phyloP scores from a whole-genome alignment of 805 yeast genomes.

The Lipomyces anomalus region DNA sequence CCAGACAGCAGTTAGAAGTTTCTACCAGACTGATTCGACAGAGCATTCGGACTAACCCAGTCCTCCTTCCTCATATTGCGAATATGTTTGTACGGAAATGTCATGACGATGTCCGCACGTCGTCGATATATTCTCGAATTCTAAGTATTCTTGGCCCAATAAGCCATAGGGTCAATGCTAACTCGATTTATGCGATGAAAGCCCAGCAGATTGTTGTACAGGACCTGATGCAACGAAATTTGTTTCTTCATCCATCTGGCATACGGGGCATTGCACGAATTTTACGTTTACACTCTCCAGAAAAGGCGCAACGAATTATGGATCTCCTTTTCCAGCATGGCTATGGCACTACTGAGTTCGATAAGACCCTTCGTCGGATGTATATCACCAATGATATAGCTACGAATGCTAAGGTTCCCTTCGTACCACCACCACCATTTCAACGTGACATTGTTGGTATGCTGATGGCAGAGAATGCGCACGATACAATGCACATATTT shows the following conservation, averaged over 20 bases:
- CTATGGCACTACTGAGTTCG: too few relatives aligned
- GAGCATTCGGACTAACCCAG: conserved; percentile 2
- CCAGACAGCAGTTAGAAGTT: conserved; percentile 7
- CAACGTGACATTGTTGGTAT: neutral
- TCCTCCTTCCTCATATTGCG: conserved; percentile 3
- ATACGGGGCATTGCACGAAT: conserved; percentile 9
- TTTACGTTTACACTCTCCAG: conserved; percentile 6
- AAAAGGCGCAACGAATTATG: conserved; percentile 6
- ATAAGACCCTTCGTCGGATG: too few relatives aligned
- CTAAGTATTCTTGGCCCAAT: neutral
- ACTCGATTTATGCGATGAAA: neutral
- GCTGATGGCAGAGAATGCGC: neutral
- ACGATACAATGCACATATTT: neutral
- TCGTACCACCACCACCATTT: neutral
- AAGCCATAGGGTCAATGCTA: neutral
- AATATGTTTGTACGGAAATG: conserved; percentile 7
- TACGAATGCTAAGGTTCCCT: too few relatives aligned
- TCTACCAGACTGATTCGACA: conserved; percentile 4
- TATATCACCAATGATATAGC: too few relatives aligned
- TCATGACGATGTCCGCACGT: conserved; percentile 2
- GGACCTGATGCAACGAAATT: conserved; percentile 2
- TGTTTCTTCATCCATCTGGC: conserved; percentile 10
- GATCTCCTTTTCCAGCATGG: neutral
- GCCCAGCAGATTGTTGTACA: conserved; percentile 10
- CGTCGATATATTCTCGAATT: neutral